Evolutionary conservation across 1,284 basidiomycete genomes (phyloP).

Genomic region (Xanthoconium separans): DNA sequence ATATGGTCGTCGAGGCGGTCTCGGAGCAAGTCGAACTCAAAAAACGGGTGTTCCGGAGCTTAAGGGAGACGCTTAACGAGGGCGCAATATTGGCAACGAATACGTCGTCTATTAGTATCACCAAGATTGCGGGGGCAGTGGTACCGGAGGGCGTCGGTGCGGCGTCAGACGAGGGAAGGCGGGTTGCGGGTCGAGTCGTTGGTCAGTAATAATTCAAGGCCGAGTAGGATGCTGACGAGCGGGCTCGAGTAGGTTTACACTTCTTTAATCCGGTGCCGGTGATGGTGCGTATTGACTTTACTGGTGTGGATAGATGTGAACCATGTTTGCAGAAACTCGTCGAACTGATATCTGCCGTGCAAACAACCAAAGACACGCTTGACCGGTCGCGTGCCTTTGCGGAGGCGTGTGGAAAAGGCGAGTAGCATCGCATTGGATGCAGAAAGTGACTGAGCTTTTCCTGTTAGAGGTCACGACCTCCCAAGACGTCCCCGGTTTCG

Average conservation of each 20-base stretch:
- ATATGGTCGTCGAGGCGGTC: conserved; percentile 93
- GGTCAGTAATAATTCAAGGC: conserved; percentile 43
- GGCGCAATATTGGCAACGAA: conserved; percentile 88
- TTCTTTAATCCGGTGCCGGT: conserved; percentile 97
- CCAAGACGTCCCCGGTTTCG: conserved; percentile 89
- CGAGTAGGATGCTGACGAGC: not conserved
- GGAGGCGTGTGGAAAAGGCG: conserved; percentile 87
- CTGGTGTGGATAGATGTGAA: not conserved
- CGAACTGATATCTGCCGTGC: conserved; percentile 90
- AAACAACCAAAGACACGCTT: conserved; percentile 80
- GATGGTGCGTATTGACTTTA: conserved; percentile 59
- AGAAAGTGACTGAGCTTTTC: not conserved
- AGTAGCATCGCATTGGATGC: conserved; percentile 1
- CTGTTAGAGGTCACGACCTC: conserved; percentile 80
- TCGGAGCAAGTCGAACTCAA: conserved; percentile 87
- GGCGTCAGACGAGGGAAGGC: conserved; percentile 61
- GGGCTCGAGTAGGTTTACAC: conserved; percentile 63
- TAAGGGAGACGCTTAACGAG: conserved; percentile 69
- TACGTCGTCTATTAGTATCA: conserved; percentile 93
- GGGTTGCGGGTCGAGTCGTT: conserved; percentile 68
- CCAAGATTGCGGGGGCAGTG: conserved; percentile 86
- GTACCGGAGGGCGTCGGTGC: conserved; percentile 55
- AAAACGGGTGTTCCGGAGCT: conserved; percentile 70
- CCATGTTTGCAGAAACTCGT: conserved; percentile 70
- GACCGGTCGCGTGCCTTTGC: conserved; percentile 83